A percentile compares a stretch with the other conserved stretches of the same genome.
These are phyloP conservation scores for Neophaeococcomyces aloes DNA, from an alignment of 2,329 filamentous ascomycete genomes.

Conservation along the genomic window DNA sequence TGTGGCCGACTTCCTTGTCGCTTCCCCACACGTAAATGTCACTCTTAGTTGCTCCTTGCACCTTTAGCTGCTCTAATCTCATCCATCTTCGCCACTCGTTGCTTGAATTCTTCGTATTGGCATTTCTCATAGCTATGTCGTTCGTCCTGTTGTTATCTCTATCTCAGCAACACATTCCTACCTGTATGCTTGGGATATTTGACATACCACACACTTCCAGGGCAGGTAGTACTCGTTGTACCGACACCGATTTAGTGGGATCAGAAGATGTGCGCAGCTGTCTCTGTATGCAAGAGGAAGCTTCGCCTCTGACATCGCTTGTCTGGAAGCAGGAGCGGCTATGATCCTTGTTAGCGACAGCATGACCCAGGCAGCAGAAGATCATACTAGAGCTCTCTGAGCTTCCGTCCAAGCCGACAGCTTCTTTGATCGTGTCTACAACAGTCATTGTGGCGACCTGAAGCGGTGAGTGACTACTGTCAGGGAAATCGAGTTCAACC, in stretches of 20 bases:
- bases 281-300: conserved; percentile 88
- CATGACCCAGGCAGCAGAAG: conserved; percentile 7
- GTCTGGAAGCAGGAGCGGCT: conserved; percentile 53
- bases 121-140: conserved; percentile 98
- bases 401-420: conserved; percentile 35
- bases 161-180: background rate
- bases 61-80: conserved; percentile 82
- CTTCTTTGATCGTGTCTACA: conserved; percentile 40
- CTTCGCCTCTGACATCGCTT: conserved; percentile 87
- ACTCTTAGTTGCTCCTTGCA: conserved; percentile 64
- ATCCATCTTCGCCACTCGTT: conserved; percentile 96
- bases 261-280: conserved; percentile 86
- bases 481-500: background rate
- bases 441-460: conserved; percentile 15
- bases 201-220: conserved; percentile 89
- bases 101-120: conserved; percentile 98
- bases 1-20: background rate
- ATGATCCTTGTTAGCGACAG: conserved; percentile 10
- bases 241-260: conserved; percentile 91
- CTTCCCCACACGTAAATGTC: background rate
- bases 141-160: conserved; percentile 66
- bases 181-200: conserved; percentile 9
- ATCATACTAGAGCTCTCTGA: conserved; percentile 4
- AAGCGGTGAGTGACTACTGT: background rate
- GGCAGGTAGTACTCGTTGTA: conserved; percentile 85